phyloP scores from a whole-genome alignment of 2,329 filamentous ascomycete species.

The Aspergillus sergii region DNA sequence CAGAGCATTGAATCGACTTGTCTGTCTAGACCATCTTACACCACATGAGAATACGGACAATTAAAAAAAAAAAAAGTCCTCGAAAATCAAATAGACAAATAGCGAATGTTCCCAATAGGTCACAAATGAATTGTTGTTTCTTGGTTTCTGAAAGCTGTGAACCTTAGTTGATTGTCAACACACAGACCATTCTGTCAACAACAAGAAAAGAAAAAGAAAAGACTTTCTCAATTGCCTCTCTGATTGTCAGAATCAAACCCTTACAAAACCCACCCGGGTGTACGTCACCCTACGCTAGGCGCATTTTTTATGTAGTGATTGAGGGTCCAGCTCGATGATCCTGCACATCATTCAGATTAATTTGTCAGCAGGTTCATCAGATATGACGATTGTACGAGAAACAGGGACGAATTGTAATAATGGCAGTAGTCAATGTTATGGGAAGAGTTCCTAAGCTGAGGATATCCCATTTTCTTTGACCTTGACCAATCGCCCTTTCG shows the following conservation, averaged over 20 bases:
- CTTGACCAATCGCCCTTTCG: background rate
- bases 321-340: background rate
- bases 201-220: background rate
- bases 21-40: background rate
- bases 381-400: background rate
- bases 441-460: background rate
- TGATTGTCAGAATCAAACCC: background rate
- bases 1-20: background rate
- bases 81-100: no score
- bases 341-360: background rate
- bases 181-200: background rate
- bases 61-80: background rate
- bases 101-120: no score
- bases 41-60: no score
- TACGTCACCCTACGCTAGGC: conserved; percentile 7
- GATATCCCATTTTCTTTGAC: background rate
- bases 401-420: background rate
- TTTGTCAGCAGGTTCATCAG: background rate
- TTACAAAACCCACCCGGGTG: background rate
- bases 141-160: no score
- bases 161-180: no score
- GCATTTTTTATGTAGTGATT: background rate
- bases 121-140: no score
- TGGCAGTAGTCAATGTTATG: background rate
- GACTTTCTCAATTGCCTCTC: background rate